Conservation (phyloP, 169 alveolate genomes). For the Eimeria acervulina region DNA sequence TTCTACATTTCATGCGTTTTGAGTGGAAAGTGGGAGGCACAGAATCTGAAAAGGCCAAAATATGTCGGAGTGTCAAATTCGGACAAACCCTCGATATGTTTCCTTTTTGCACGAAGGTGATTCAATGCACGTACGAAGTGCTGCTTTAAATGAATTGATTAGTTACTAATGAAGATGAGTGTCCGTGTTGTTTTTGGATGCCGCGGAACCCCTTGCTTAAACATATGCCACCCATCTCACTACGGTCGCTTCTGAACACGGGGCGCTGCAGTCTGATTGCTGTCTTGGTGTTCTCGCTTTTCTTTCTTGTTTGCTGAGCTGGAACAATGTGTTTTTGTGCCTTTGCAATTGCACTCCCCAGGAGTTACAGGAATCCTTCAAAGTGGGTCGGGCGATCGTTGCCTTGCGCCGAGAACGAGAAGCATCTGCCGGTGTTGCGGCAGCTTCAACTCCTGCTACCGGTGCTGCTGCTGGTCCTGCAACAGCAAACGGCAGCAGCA, state of each 20-base stretch:
- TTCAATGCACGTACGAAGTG: too few species aligned
- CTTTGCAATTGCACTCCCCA: background rate
- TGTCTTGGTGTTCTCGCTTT: too few species aligned
- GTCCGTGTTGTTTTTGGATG: slow-evolving; percentile 74
- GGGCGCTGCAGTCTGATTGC: background rate
- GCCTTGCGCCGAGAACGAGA: slow-evolving; percentile 81
- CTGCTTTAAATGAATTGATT: too few species aligned
- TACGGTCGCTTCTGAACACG: background rate
- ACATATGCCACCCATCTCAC: slow-evolving; percentile 85
- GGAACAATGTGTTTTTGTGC: background rate
- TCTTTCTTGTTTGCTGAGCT: background rate
- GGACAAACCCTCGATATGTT: slow-evolving; percentile 95
- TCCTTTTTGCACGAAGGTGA: slow-evolving; percentile 95
- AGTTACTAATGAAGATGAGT: slow-evolving; percentile 88
- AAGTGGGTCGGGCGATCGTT: slow-evolving; percentile 78
- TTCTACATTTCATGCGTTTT: slow-evolving; percentile 97
- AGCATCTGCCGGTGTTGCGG: background rate
- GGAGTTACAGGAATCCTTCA: slow-evolving; percentile 77
- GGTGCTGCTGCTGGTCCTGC: background rate
- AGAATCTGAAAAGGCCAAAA: slow-evolving; percentile 97
- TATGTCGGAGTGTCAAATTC: slow-evolving; percentile 96
- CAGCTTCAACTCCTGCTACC: background rate
- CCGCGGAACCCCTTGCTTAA: slow-evolving; percentile 85
- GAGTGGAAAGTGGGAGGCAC: slow-evolving; percentile 97
- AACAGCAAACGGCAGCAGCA: slow-evolving; percentile 22